Conservation (phyloP, 495 filamentous ascomycete species). For the Penicillium tannophilum region DNA sequence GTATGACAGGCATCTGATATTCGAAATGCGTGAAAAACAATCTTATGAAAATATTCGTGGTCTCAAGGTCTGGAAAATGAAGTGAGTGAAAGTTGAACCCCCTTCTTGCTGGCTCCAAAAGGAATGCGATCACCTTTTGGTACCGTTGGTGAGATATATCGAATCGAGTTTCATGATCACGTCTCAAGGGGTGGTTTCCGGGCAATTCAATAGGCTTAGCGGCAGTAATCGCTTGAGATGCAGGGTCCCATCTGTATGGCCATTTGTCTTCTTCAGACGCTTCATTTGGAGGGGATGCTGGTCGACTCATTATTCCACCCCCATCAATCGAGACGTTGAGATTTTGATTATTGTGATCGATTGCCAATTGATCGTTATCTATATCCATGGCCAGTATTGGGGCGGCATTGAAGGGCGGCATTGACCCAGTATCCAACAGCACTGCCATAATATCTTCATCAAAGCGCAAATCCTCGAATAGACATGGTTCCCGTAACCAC, state of each 20-base stretch:
- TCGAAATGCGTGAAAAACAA: slow-evolving; percentile 13
- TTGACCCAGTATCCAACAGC: slow-evolving; percentile 8
- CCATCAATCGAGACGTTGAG: neutral
- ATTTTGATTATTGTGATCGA: neutral
- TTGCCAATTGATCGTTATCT: neutral
- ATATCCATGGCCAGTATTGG: neutral
- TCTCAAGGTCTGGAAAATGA: slow-evolving; percentile 9
- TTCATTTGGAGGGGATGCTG: slow-evolving; percentile 11
- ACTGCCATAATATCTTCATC: slow-evolving; percentile 12
- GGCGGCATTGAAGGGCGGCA: slow-evolving; percentile 4
- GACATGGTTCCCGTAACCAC: slow-evolving; percentile 10
- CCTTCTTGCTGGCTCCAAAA: slow-evolving; percentile 8
- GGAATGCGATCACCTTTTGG: slow-evolving; percentile 4
- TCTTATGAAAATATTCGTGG: slow-evolving; percentile 11
- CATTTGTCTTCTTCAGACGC: slow-evolving; percentile 16
- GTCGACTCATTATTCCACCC: neutral
- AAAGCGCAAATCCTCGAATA: slow-evolving; percentile 12
- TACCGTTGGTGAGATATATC: slow-evolving; percentile 10
- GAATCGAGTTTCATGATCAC: slow-evolving; percentile 3
- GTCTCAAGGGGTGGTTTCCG: slow-evolving; percentile 6
- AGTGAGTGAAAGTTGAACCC: slow-evolving; percentile 12
- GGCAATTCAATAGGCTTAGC: slow-evolving; percentile 11
- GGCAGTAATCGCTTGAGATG: slow-evolving; percentile 11
- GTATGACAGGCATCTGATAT: slow-evolving; percentile 10
- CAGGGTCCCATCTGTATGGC: slow-evolving; percentile 15